Evolutionary conservation across 1,284 basidiomycete genomes (phyloP), one percentile per base, ranked within the genome.

Genomic region (Sporisorium scitamineum): DNA sequence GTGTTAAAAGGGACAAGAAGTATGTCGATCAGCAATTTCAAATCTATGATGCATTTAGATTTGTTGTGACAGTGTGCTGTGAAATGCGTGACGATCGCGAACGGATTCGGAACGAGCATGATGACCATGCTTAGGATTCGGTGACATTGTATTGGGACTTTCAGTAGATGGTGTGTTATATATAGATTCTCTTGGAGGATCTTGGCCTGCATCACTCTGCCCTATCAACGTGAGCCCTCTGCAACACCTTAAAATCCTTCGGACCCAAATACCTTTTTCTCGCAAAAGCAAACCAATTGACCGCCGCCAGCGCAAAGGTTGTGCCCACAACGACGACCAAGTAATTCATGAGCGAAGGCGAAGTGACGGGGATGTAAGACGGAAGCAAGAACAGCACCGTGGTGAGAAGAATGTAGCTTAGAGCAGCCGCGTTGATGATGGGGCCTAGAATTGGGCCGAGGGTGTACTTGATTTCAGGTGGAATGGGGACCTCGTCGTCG

Each of bases 301-400:
- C 44, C 5, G 51, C 42, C 0, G 72, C 72, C 27, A 75, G 27
- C 2, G 63, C 6, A 4, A 63, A 6, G 0, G 63, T 60, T 2
- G 58, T 45, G 10, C 26, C 62, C 9, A 75, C 62, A 5, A 75
- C 72, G 10, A 67, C 68, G 3, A 75, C 63, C 3, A 62, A 57
- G 31, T 63, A 76, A 37, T 76, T 76, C 73, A 76, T 72, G 3
- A 50, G n/a, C 10, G 56, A 54, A 13, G 61, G 69, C n/a, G 60
- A 63, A 3, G 59, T 61, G 24, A 76, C 69, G 16, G 73, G 73
- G 11, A 67, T 54, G 22, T 61, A 59, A 2, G 50, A 50, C 2
- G 73, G 73, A 32, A 76, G 52, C 13, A 76, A 52, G 54, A 76
- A 76, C 10, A 76, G 51, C 20, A 76, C 73, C 2, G 64, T 71